These are phyloP conservation scores for Colletotrichum sp. DNA, from an alignment of 2,329 filamentous ascomycete genomes.

Conservation along the genomic window DNA sequence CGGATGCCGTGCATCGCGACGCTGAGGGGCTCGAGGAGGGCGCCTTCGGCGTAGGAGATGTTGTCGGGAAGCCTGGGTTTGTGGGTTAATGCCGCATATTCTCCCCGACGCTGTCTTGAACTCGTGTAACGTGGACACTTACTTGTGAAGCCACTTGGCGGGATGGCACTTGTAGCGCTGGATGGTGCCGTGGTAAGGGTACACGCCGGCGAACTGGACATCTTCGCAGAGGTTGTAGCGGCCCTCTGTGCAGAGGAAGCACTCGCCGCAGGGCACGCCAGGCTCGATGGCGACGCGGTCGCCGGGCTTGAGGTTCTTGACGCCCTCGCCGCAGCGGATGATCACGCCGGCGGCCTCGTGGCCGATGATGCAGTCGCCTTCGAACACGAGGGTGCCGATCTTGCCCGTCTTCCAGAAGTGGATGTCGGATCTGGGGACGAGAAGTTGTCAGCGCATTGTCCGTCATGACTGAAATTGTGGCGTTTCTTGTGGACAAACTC, in stretches of 20 bases:
- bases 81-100: neutral
- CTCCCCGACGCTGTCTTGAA: neutral
- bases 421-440: constrained; percentile 59
- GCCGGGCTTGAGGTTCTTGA: constrained; percentile 57
- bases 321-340: constrained; percentile 59
- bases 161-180: constrained; percentile 67
- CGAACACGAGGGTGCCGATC: constrained; percentile 67
- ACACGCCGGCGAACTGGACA: constrained; percentile 66
- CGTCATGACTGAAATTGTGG: neutral
- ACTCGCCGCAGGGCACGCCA: constrained; percentile 65
- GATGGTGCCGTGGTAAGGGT: constrained; percentile 64
- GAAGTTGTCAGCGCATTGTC: neutral
- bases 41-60: constrained; percentile 62
- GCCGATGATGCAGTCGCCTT: constrained; percentile 68
- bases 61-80: constrained; percentile 53
- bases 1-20: constrained; percentile 68
- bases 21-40: constrained; percentile 68
- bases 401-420: constrained; percentile 71
- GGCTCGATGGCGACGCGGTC: constrained; percentile 72
- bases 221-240: constrained; percentile 69
- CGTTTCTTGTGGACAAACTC: constrained; percentile 15
- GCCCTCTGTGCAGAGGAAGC: constrained; percentile 63
- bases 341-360: constrained; percentile 69
- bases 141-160: constrained; percentile 63
- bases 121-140: neutral